These are phyloP conservation scores for Hortaea werneckii DNA, from an alignment of 2,329 filamentous ascomycete species.

Conservation along the genomic window DNA sequence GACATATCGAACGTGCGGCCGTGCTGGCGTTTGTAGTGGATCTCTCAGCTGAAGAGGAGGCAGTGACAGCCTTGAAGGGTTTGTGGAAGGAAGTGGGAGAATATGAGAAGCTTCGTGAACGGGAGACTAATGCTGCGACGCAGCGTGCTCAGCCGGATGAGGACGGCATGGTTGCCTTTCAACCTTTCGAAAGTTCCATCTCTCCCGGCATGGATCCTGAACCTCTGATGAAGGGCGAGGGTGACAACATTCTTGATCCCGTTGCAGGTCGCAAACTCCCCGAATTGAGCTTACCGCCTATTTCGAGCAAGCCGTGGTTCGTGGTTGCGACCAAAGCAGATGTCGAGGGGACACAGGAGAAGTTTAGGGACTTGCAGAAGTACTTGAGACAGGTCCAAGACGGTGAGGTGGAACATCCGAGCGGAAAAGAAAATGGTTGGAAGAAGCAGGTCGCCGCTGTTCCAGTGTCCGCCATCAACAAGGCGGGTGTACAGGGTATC, in stretches of 20 bases:
- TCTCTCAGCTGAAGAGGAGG: slow-evolving; percentile 60
- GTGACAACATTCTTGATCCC: slow-evolving; percentile 13
- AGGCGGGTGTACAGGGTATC: slow-evolving; percentile 69
- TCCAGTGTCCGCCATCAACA: slow-evolving; percentile 81
- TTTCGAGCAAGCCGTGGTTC: slow-evolving; percentile 93
- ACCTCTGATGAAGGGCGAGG: background rate
- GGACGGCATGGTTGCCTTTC: slow-evolving; percentile 31
- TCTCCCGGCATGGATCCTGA: slow-evolving; percentile 14
- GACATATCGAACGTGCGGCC: slow-evolving; percentile 87
- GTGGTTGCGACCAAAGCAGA: slow-evolving; percentile 92
- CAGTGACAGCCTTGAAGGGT: slow-evolving; percentile 64
- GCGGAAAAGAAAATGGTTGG: slow-evolving; percentile 54
- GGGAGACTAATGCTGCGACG: slow-evolving; percentile 55
- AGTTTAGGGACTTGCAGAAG: slow-evolving; percentile 57
- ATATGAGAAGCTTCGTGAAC: slow-evolving; percentile 73
- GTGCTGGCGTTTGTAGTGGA: slow-evolving; percentile 93
- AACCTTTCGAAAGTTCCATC: slow-evolving; percentile 37
- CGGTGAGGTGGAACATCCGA: slow-evolving; percentile 61
- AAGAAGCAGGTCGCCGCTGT: slow-evolving; percentile 51
- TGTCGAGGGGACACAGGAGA: slow-evolving; percentile 64
- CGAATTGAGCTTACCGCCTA: slow-evolving; percentile 50
- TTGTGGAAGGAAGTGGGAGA: slow-evolving; percentile 86
- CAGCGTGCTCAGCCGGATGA: slow-evolving; percentile 41
- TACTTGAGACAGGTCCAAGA: slow-evolving; percentile 60
- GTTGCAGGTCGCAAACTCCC: slow-evolving; percentile 28